These are phyloP conservation scores for Pinus albicaulis DNA, from an alignment of 75 land plant genomes.

Conservation along the genomic window DNA sequence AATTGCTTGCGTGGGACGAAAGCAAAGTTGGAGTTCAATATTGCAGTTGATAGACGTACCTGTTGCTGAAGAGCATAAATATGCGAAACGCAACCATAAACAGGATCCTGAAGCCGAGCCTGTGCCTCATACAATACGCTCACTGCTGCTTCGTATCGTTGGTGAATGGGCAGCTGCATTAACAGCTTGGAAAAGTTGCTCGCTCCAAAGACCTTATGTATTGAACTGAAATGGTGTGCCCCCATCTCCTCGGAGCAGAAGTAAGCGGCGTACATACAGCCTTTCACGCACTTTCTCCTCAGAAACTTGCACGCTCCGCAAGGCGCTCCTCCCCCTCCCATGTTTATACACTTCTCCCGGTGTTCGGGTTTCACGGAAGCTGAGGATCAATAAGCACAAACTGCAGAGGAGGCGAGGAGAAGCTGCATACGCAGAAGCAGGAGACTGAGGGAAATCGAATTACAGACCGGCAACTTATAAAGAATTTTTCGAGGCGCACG, in stretches of 20 bases:
- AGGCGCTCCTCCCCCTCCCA: conserved; percentile 4
- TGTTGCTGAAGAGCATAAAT: conserved; percentile 45
- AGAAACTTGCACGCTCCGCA: conserved; percentile 57
- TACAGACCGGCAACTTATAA: too few relatives aligned
- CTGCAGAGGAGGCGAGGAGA: not conserved
- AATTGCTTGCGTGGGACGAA: not conserved
- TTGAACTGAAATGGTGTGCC: conserved; percentile 44
- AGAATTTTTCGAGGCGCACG: too few relatives aligned
- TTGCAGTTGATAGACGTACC: conserved; percentile 10
- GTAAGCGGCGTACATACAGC: conserved; percentile 45
- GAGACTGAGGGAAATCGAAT: too few relatives aligned
- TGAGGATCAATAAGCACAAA: too few relatives aligned
- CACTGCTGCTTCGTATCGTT: conserved; percentile 40
- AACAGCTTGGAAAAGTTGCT: conserved; percentile 52
- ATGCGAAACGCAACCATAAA: conserved; percentile 52
- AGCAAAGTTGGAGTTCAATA: not conserved
- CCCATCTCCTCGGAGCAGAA: conserved; percentile 43
- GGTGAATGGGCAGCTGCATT: conserved; percentile 21
- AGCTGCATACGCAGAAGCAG: too few relatives aligned
- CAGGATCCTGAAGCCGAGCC: conserved; percentile 44
- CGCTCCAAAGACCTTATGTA: conserved; percentile 53
- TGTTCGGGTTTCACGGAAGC: too few relatives aligned
- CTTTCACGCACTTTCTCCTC: conserved; percentile 39
- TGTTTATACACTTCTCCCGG: not conserved
- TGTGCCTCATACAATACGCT: conserved; percentile 51